Conservation (phyloP, 768 basidiomycete species). For the Pisolithus orientalis region DNA sequence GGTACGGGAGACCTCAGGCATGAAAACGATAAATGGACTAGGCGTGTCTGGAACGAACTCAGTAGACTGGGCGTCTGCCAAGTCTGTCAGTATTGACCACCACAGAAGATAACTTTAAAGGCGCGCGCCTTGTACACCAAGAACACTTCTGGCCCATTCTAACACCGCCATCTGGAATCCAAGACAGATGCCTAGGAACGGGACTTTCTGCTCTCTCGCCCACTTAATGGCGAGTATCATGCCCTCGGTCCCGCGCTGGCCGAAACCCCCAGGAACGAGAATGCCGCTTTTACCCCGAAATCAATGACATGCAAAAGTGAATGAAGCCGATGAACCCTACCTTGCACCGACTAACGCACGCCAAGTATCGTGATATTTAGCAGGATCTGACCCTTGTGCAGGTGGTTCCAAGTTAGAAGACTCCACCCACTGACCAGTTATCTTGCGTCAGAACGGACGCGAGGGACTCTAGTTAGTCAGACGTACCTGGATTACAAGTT, state of each 20-base stretch:
- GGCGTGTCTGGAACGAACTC: slow-evolving; percentile 64
- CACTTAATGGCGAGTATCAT: slow-evolving; percentile 99
- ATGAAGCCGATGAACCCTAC: slow-evolving; percentile 35
- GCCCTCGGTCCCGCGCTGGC: slow-evolving; percentile 87
- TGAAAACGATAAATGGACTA: slow-evolving; percentile 87
- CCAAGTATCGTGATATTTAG: slow-evolving; percentile 95
- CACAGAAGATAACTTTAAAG: not conserved
- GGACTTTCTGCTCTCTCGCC: slow-evolving; percentile 90
- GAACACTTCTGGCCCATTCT: slow-evolving; percentile 87
- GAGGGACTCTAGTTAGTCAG: not conserved
- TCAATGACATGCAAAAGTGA: not conserved
- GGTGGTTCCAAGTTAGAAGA: slow-evolving; percentile 85
- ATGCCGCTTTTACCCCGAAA: slow-evolving; percentile 58
- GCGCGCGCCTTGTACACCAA: slow-evolving; percentile 59
- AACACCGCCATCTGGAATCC: slow-evolving; percentile 97
- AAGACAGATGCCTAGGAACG: slow-evolving; percentile 94
- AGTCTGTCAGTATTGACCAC: not conserved
- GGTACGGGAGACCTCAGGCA: slow-evolving; percentile 97
- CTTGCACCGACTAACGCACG: slow-evolving; percentile 82
- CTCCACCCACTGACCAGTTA: slow-evolving; percentile 80
- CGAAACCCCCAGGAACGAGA: slow-evolving; percentile 96
- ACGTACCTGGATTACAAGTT: slow-evolving; percentile 72
- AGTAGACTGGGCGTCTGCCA: slow-evolving; percentile 72
- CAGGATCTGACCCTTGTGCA: slow-evolving; percentile 72
- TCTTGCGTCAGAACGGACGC: slow-evolving; percentile 4